Evolutionary conservation across 176 grass and related monocot species (phyloP).

Genomic region (Musa schizocarpa): DNA sequence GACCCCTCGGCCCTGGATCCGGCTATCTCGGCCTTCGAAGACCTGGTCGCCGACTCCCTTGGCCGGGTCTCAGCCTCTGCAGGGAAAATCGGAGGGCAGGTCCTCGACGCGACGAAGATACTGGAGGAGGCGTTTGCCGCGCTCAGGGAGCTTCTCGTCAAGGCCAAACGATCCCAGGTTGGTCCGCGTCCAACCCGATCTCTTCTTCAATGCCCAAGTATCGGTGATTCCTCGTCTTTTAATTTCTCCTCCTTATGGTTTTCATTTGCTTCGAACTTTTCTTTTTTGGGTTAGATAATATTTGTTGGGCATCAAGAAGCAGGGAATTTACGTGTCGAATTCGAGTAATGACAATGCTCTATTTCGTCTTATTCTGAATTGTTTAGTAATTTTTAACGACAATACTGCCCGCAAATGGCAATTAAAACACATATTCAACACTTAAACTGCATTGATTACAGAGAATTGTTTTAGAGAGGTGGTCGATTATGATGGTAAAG

Average conservation of each 20-base stretch:
- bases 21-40: constrained; percentile 70
- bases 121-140: constrained; percentile 70
- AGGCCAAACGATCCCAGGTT: constrained; percentile 79
- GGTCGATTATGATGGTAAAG: too few relatives aligned
- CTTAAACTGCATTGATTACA: background rate
- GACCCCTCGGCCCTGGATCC: constrained; percentile 34
- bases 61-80: constrained; percentile 42
- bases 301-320: too few relatives aligned
- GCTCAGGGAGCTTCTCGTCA: constrained; percentile 60
- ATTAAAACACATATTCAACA: background rate
- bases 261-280: too few relatives aligned
- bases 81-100: constrained; percentile 83
- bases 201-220: constrained; percentile 4
- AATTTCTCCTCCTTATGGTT: too few relatives aligned
- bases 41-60: constrained; percentile 40
- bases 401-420: too few relatives aligned
- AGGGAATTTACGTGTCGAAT: too few relatives aligned
- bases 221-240: background rate
- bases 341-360: too few relatives aligned
- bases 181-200: background rate
- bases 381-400: too few relatives aligned
- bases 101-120: constrained; percentile 60
- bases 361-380: too few relatives aligned
- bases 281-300: too few relatives aligned
- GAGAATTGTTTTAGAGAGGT: background rate